phyloP scores from a whole-genome alignment of 768 basidiomycete species.

The Mycena crocata region DNA sequence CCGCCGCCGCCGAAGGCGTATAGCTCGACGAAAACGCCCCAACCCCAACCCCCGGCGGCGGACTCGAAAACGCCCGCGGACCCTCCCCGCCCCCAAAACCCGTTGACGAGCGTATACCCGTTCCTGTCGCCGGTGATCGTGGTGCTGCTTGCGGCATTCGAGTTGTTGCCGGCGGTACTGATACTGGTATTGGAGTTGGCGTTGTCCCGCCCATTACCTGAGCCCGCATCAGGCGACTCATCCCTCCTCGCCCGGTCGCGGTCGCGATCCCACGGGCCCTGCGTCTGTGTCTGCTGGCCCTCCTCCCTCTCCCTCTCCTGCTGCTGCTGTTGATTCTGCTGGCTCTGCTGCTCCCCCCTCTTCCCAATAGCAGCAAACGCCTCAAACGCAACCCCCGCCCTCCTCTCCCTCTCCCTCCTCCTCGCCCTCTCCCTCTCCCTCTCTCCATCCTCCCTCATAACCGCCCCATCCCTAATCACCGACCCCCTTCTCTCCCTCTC shows the following conservation, averaged over 20 bases:
- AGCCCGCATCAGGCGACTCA: too few relatives aligned
- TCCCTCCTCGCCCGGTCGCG: conserved; percentile 37
- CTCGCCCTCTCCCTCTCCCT: not conserved
- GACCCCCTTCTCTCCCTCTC: not conserved
- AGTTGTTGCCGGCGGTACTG: not conserved
- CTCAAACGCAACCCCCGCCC: conserved; percentile 41
- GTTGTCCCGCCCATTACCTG: not conserved
- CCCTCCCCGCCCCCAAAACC: conserved; percentile 27
- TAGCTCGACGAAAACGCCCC: too few relatives aligned
- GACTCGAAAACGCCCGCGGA: conserved; percentile 32
- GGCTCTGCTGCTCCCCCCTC: not conserved
- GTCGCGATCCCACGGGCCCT: conserved; percentile 40
- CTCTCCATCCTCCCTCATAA: conserved; percentile 48
- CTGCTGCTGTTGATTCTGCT: not conserved
- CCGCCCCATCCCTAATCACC: not conserved
- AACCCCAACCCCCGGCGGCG: conserved; percentile 21
- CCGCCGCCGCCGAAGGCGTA: too few relatives aligned
- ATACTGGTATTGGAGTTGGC: not conserved
- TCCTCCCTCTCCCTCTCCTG: not conserved
- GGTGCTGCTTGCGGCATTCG: not conserved
- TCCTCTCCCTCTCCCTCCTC: conserved; percentile 62
- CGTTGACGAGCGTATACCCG: not conserved
- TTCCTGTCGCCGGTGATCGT: too few relatives aligned
- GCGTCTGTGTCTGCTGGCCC: not conserved
- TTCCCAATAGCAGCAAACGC: conserved; percentile 6